These are phyloP conservation scores for Lizonia empirigonia DNA, from an alignment of 2,329 filamentous ascomycete species.

Conservation along the genomic window DNA sequence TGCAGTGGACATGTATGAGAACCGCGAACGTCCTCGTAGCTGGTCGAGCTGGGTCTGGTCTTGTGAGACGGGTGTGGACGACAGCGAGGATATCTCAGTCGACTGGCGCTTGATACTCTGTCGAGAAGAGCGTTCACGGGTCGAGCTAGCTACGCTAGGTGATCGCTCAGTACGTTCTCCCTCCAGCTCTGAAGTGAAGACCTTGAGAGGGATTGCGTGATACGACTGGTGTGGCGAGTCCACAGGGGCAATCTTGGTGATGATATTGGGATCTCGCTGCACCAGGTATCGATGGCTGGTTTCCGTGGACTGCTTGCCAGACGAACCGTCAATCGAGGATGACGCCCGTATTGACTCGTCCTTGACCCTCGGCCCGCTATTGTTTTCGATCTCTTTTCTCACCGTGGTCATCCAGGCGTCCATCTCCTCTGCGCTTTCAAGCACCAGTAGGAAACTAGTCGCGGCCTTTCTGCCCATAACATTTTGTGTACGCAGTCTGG, in stretches of 20 bases:
- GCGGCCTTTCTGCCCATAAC: slow-evolving; percentile 61
- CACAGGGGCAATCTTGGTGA: slow-evolving; percentile 40
- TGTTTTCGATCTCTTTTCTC: slow-evolving; percentile 70
- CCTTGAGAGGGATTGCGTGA: slow-evolving; percentile 37
- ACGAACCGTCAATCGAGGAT: slow-evolving; percentile 34
- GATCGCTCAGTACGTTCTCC: slow-evolving; percentile 33
- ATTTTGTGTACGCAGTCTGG: slow-evolving; percentile 66
- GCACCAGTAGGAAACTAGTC: slow-evolving; percentile 72
- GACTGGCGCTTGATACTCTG: slow-evolving; percentile 39
- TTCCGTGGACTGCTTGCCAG: slow-evolving; percentile 32
- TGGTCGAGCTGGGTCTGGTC: slow-evolving; percentile 47
- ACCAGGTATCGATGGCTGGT: slow-evolving; percentile 48
- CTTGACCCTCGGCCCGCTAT: slow-evolving; percentile 67
- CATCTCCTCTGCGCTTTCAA: slow-evolving; percentile 75
- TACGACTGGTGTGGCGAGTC: slow-evolving; percentile 44
- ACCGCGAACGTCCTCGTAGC: slow-evolving; percentile 45
- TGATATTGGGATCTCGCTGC: slow-evolving; percentile 41
- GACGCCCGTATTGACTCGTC: slow-evolving; percentile 37
- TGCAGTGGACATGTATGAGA: slow-evolving; percentile 46
- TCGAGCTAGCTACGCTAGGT: slow-evolving; percentile 37
- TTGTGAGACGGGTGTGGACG: slow-evolving; percentile 43
- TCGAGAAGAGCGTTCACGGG: slow-evolving; percentile 37
- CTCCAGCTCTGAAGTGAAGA: slow-evolving; percentile 42
- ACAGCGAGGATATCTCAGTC: slow-evolving; percentile 42
- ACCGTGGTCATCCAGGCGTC: slow-evolving; percentile 74